These are phyloP conservation scores for Ceratocystis diversiconidia DNA, from an alignment of 2,329 filamentous ascomycete species.

Conservation along the genomic window DNA sequence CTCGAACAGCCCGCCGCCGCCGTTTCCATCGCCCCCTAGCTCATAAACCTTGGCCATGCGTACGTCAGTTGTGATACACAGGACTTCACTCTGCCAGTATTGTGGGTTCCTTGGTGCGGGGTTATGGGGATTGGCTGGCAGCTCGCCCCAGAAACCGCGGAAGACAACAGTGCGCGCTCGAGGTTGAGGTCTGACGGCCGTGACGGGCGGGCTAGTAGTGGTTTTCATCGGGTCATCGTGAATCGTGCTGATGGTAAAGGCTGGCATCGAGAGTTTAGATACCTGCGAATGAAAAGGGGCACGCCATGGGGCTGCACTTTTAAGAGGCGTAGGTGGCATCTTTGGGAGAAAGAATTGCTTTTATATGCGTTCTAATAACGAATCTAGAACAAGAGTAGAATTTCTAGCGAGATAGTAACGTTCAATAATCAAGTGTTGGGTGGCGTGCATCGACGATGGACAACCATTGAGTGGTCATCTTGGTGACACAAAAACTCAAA, in stretches of 20 bases:
- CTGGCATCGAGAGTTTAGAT: slow-evolving; percentile 32
- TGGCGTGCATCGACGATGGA: background rate
- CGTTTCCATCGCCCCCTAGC: slow-evolving; percentile 42
- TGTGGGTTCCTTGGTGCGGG: slow-evolving; percentile 55
- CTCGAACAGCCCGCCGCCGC: slow-evolving; percentile 60
- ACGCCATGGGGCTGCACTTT: slow-evolving; percentile 38
- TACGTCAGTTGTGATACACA: slow-evolving; percentile 74
- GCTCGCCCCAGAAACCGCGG: slow-evolving; percentile 66
- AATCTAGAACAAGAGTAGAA: background rate
- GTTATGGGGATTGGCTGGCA: slow-evolving; percentile 61
- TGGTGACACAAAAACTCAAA: background rate
- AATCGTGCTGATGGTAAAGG: slow-evolving; percentile 38
- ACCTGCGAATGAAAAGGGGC: slow-evolving; percentile 38
- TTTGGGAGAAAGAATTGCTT: background rate
- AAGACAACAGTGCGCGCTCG: slow-evolving; percentile 69
- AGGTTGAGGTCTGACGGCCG: slow-evolving; percentile 26
- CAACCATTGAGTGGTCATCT: too few species aligned
- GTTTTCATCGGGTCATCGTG: slow-evolving; percentile 23
- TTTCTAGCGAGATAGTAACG: background rate
- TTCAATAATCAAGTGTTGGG: background rate
- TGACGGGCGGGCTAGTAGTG: slow-evolving; percentile 27
- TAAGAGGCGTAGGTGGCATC: background rate
- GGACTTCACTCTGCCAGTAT: slow-evolving; percentile 58
- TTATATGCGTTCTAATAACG: background rate
- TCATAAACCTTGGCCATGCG: slow-evolving; percentile 75